Percentiles rank a stretch among this genome's conserved stretches.
phyloP scores from a whole-genome alignment of 495 filamentous ascomycete genomes.

The Podospora tetraspora region DNA sequence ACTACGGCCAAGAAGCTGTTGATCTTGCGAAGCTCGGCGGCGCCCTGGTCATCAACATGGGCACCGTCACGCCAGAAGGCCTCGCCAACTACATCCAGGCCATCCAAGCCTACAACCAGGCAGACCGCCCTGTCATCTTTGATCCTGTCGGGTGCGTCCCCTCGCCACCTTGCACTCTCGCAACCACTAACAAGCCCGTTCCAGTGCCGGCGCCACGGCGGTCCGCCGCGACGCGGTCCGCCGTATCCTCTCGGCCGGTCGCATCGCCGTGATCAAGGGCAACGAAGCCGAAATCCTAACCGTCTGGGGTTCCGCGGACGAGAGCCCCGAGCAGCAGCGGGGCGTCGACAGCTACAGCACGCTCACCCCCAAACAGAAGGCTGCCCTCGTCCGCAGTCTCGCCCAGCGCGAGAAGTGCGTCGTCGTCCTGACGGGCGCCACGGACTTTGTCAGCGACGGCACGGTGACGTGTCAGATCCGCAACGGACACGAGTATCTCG shows the following conservation, averaged over 20 bases:
- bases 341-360: conserved; percentile 80
- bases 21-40: conserved; percentile 65
- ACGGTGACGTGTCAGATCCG: conserved; percentile 55
- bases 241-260: conserved; percentile 65
- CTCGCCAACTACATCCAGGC: conserved; percentile 57
- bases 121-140: conserved; percentile 68
- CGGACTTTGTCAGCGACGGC: conserved; percentile 78
- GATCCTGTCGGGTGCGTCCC: conserved; percentile 73
- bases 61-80: conserved; percentile 70
- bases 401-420: conserved; percentile 64
- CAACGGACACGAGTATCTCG: conserved; percentile 75
- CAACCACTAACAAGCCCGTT: background rate
- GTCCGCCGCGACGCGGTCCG: conserved; percentile 66
- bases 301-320: conserved; percentile 54
- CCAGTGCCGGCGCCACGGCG: conserved; percentile 67
- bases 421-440: conserved; percentile 78
- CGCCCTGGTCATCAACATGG: conserved; percentile 90
- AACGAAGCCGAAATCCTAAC: conserved; percentile 86
- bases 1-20: conserved; percentile 72
- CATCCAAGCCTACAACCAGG: conserved; percentile 69
- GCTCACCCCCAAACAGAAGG: conserved; percentile 47
- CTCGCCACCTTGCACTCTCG: background rate
- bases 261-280: conserved; percentile 87
- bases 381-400: conserved; percentile 55
- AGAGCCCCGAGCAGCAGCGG: conserved; percentile 54